Base-by-base conservation (phyloP, 2,329 filamentous ascomycete species). In the Arthrobotrys conoides region DNA sequence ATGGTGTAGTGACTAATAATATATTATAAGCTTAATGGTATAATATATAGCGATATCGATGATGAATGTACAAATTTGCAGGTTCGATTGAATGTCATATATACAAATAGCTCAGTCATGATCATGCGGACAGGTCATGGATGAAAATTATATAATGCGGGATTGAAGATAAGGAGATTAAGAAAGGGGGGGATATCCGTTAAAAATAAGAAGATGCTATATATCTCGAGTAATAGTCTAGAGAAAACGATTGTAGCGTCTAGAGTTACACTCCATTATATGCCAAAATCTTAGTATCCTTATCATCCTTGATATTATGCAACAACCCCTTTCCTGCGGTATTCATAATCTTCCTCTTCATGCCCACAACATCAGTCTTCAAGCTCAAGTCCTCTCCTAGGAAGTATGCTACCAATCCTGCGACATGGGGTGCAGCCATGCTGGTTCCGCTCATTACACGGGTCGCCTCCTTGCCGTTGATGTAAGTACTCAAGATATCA, bases 371-470 rank as follows among this genome's bases (percentile, higher is more conserved):
- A 51, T 78, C 63, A 20, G 51, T 51, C 63, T 51, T 69, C 53
- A 78, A 46, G n/a, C 71, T 66, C 33, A 44, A 46, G 3, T 48
- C 53, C 18, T 64, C 10, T 1, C 65, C 44, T 16, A 73, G 24
- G 16, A 93, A 85, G 84, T 92, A 93, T 30, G 90, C 90, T 14
- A 89, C 90, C 2, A 93, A 86, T 59, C 91, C 91, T 59, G 89
- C 88, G 68, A 92, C 87, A 83, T 92, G 90, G 0, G 91, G 91
- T 12, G 88, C 87, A 27, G 87, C 86, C 88, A 87, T 86, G 59
- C 82, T 86, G 2, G 87, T 88, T n/a, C 87, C 87, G 18, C 83
- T 84, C 18, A 88, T 84, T 68, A 84, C 84, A 80, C 88, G 86
- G 80, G 88, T 86, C 70, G 87, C 85, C 20, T 84, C 87, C 44